Base-by-base conservation (phyloP, 2,329 filamentous ascomycete genomes). In the Sporothrix brunneoviolacea region DNA sequence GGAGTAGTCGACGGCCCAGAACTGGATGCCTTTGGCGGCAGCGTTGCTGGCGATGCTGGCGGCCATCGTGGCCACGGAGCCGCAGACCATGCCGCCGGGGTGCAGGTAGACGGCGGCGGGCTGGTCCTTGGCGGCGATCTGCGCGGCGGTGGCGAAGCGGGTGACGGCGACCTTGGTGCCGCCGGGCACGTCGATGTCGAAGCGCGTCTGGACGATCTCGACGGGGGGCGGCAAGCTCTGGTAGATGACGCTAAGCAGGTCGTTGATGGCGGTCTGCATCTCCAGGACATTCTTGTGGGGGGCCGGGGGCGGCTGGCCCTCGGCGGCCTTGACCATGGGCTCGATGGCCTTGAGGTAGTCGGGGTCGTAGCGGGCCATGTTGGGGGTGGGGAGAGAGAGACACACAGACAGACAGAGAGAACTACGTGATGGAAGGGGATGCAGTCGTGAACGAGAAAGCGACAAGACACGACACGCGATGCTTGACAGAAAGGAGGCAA, bases 1-100 rank as follows among this genome's bases (percentile, higher is more conserved):
- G 0, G 72, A 62, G 58, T 79, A 79, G 32, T 72, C 70, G 1
- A 76, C 69, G 50, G 71, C 59, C 30, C 57, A 63, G 38, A 60
- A 43, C 50, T 57, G 54, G 3, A 60, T 50, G 24, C 54, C 57
- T 1, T 55, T 50, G 2, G 28, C 39, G 30, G 45, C 24, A 2
- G 56, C 58, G 21, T 56, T 50, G 28, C 40, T 45, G n/a, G 56
- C 55, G 9, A 61, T 54, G 18, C 16, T 27, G 7, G 46, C 40
- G 1, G 43, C 27, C 52, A 59, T 50, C 36, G 57, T 13, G 9
- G 51, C 32, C 9, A 61, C 56, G 2, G 33, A 55, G 39, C 56
- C 59, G 7, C 54, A 48, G 30, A 65, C 39, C 39, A 61, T 52
- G 42, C 63, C 63, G 45, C 63, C 62, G 24, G 60, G 58, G 48